Percentiles rank a stretch among this genome's conserved stretches.
phyloP scores from a whole-genome alignment of 768 basidiomycete genomes.

The Steccherinum ochraceum region DNA sequence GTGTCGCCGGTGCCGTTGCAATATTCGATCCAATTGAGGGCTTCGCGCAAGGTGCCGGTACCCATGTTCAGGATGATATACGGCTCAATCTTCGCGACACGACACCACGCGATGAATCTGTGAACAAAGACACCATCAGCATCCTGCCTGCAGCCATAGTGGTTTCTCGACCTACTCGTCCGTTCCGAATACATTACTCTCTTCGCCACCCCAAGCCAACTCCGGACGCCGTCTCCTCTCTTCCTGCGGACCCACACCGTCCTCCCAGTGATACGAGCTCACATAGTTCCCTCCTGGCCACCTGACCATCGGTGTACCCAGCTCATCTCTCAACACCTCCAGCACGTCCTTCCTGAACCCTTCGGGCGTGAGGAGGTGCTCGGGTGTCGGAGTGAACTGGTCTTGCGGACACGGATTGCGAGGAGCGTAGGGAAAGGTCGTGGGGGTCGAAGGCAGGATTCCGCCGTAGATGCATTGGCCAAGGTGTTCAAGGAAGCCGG shows the following conservation, averaged over 20 bases:
- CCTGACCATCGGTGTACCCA: too few relatives aligned
- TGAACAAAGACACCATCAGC: constrained; percentile 4
- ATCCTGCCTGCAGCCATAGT: background rate
- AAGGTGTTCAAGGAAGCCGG: constrained; percentile 59
- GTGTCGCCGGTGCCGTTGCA: constrained; percentile 45
- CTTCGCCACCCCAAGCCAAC: too few relatives aligned
- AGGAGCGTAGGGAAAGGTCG: constrained; percentile 22
- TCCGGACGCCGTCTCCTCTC: too few relatives aligned
- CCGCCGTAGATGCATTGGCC: constrained; percentile 51
- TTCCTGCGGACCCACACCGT: too few relatives aligned
- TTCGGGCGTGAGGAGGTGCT: too few relatives aligned
- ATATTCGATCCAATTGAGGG: constrained; percentile 56
- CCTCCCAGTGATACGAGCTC: too few relatives aligned
- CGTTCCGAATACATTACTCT: constrained; percentile 56
- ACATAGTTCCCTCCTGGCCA: too few relatives aligned
- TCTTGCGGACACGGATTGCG: constrained; percentile 17
- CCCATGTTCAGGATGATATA: constrained; percentile 62
- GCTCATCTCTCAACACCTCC: too few relatives aligned
- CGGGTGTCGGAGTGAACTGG: too few relatives aligned
- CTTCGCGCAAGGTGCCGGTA: constrained; percentile 54
- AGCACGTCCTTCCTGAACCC: too few relatives aligned
- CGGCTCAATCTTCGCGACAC: constrained; percentile 44
- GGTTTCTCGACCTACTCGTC: constrained; percentile 24
- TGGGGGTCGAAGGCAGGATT: constrained; percentile 32
- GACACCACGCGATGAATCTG: constrained; percentile 54